Evolutionary conservation across 495 filamentous ascomycete species (phyloP), one percentile per base, ranked within the genome.

Genomic region (Paragyromitra xinjiangensis): DNA sequence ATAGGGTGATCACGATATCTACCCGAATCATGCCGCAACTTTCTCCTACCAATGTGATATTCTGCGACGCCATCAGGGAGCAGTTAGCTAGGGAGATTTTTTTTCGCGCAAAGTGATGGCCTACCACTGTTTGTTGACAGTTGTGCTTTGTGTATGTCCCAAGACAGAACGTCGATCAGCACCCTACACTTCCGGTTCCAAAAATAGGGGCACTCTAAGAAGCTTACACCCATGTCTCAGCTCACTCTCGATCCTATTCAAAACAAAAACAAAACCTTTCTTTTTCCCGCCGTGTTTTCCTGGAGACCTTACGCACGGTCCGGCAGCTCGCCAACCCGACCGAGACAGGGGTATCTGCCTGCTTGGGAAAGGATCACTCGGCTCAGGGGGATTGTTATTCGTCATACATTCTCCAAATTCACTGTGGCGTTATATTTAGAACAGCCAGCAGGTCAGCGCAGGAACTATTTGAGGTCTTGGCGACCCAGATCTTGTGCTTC

Each of bases 311-410:
- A 22, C 69, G 59, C 75, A 75, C 73, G 22, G 56, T 63, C 73
- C 68, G 29, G 50, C 50, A 50, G 59, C 48, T 71, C 59, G 24
- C 39, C 8, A 58, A 71, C 58, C 66, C 77, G 64, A 65, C 64
- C 22, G 40, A 73, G 61, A 78, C 77, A 79, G 77, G 77, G 77
- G 77, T 67, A 72, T 40, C 24, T 71, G 50, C 75, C 77, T 66
- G 26, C 74, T 78, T 79, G 61, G 75, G 77, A 37, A 79, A 64
- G 64, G 77, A 26, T 51, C 29, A 45, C 37, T 78, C 44, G 62
- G 42, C 29, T 56, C 58, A 70, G 61, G 44, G 42, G 12, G 24
- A 26, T 63, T 78, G 11, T 64, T 37, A 66, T 78, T 77, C 77
- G 77, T 71, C 77, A 78, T 69, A 44, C 56, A 45, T 55, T 63